Conservation (phyloP, 1,284 basidiomycete genomes). For the Ustilago curta region DNA sequence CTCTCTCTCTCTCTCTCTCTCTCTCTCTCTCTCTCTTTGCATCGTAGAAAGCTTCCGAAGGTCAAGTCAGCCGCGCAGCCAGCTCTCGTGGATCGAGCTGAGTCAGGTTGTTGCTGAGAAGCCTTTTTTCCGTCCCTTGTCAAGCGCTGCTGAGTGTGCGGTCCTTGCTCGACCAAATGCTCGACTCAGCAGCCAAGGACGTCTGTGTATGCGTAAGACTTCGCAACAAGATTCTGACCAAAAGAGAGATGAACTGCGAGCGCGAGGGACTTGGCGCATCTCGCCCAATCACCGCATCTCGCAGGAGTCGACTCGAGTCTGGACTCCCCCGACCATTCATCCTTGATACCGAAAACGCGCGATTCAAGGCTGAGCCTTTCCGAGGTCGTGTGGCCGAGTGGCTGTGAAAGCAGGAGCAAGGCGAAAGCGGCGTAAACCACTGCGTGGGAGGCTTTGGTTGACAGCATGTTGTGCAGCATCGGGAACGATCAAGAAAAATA, state of each 20-base stretch:
- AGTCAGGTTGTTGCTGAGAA: conserved; percentile 13
- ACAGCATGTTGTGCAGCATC: not conserved
- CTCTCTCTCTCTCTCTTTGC: not conserved
- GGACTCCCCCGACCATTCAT: not conserved
- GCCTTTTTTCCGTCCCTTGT: too few species aligned
- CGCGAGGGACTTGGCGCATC: too few species aligned
- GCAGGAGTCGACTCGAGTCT: not conserved
- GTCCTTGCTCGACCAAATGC: too few species aligned
- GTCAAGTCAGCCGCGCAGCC: conserved; percentile 1
- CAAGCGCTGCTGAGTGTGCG: not conserved
- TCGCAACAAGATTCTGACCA: too few species aligned
- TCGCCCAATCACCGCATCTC: too few species aligned
- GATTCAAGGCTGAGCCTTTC: not conserved
- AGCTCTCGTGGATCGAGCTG: not conserved
- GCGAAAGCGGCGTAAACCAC: not conserved
- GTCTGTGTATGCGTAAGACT: too few species aligned
- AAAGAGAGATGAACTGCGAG: too few species aligned
- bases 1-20: too few species aligned
- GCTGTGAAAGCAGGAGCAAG: conserved; percentile 4
- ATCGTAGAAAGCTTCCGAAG: not conserved
- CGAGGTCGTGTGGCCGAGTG: conserved; percentile 4
- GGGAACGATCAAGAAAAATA: too few species aligned
- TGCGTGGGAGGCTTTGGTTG: conserved; percentile 1
- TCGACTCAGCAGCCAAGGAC: too few species aligned
- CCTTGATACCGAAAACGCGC: conserved; percentile 5